Percentiles rank a stretch among this genome's conserved stretches.
Conservation (phyloP, 1,139 yeast genomes). For the Taphrina flavorubra region DNA sequence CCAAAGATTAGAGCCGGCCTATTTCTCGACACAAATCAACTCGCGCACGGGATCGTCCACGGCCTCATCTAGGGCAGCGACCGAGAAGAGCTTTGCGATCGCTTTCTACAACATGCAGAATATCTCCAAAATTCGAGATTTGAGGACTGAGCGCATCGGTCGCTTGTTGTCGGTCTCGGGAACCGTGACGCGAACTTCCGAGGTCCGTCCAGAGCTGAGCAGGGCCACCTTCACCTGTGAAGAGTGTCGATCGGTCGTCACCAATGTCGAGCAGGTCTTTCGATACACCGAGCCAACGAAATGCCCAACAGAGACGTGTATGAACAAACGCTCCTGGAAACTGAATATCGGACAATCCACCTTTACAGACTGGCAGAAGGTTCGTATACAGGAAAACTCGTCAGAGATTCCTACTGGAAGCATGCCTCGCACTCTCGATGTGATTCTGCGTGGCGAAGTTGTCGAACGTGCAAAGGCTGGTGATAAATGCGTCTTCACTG, state of each 20-base stretch:
- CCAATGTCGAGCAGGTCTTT: conserved; percentile 91
- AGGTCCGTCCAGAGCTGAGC: conserved; percentile 93
- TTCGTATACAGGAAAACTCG: conserved; percentile 92
- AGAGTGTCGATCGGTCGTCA: conserved; percentile 80
- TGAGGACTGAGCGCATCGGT: conserved; percentile 88
- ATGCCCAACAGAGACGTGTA: conserved; percentile 86
- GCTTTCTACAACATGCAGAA: conserved; percentile 88
- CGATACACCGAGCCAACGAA: conserved; percentile 93
- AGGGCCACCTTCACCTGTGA: conserved; percentile 90
- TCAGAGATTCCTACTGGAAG: conserved; percentile 97
- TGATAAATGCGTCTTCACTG: conserved; percentile 92
- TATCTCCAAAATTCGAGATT: conserved; percentile 82
- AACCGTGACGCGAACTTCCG: conserved; percentile 95
- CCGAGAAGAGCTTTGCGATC: conserved; percentile 82
- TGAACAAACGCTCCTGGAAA: conserved; percentile 85
- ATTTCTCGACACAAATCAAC: conserved; percentile 37
- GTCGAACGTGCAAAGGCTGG: conserved; percentile 99
- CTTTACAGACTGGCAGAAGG: conserved; percentile 96
- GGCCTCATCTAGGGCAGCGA: conserved; percentile 50
- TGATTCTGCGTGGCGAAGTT: conserved; percentile 87
- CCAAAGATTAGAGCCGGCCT: conserved; percentile 72
- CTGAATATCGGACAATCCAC: conserved; percentile 81
- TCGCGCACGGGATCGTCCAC: conserved; percentile 46
- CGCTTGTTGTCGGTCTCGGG: conserved; percentile 85
- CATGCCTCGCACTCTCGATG: conserved; percentile 97